phyloP scores from a whole-genome alignment of 1,284 basidiomycete genomes.

The Ganoderma sinense region DNA sequence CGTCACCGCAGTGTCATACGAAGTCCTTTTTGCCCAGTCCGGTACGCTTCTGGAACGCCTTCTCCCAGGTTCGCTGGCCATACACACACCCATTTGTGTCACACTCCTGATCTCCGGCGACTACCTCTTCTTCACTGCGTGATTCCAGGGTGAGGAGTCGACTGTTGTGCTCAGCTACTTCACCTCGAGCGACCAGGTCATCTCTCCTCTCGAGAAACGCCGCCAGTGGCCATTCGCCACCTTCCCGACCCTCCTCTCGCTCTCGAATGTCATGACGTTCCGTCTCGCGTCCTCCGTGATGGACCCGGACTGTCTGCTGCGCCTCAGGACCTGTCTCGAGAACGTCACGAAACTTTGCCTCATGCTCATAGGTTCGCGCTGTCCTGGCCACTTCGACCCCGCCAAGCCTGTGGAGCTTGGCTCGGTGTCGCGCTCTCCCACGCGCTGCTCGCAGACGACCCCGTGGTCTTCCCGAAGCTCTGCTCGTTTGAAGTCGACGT shows the following conservation, averaged over 20 bases:
- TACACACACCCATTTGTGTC: background rate
- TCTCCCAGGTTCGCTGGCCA: background rate
- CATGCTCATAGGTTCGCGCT: no score
- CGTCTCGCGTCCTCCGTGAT: background rate
- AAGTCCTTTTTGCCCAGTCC: no score
- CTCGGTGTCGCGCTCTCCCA: background rate
- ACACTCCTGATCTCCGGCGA: background rate
- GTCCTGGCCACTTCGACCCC: background rate
- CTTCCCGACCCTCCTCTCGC: background rate
- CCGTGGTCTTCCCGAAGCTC: no score
- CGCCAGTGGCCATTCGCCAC: background rate
- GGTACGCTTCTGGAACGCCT: background rate
- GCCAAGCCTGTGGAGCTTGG: background rate
- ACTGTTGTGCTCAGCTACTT: no score
- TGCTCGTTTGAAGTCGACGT: no score
- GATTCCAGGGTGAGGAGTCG: no score
- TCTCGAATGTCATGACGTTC: background rate
- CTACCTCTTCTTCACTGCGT: no score
- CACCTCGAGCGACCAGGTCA: no score
- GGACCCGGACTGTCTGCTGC: background rate
- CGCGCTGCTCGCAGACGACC: no score
- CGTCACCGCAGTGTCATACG: background rate
- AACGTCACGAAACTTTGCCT: background rate
- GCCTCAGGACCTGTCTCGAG: background rate
- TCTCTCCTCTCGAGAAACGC: background rate